phyloP scores from a whole-genome alignment of 228 moss, liverwort and hornwort species.

The Sphagnum fallax region DNA sequence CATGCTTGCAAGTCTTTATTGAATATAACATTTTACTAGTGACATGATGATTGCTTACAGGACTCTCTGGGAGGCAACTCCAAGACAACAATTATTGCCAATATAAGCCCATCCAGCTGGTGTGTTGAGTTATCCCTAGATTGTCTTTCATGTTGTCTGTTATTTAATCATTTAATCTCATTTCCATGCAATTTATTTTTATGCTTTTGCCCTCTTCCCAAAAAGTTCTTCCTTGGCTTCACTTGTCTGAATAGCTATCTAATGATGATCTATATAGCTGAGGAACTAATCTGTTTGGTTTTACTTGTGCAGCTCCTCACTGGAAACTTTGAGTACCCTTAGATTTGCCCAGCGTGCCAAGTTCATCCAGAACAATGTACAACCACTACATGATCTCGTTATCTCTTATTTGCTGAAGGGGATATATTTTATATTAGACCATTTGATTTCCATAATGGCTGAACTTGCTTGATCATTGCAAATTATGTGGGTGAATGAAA shows the following conservation, averaged over 20 bases:
- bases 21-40: no score
- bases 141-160: no score
- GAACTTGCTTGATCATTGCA: not conserved
- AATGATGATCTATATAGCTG: not conserved
- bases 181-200: not conserved
- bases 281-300: not conserved
- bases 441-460: not conserved
- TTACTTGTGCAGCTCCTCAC: constrained; percentile 35
- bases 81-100: constrained; percentile 92
- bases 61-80: constrained; percentile 99
- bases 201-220: not conserved
- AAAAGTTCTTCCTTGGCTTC: not conserved
- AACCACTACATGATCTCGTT: constrained; percentile 6
- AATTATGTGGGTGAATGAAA: not conserved
- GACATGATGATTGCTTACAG: constrained; percentile 19
- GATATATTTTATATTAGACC: not conserved
- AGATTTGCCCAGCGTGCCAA: constrained; percentile 97
- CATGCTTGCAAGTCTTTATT: no score
- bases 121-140: constrained; percentile 7
- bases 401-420: not conserved
- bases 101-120: constrained; percentile 93
- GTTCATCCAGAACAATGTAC: constrained; percentile 91
- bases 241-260: constrained; percentile 4
- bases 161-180: not conserved
- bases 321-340: constrained; percentile 89